Evolutionary conservation across 257 asterid species (phyloP).

Genomic region (Handroanthus guayacan): DNA sequence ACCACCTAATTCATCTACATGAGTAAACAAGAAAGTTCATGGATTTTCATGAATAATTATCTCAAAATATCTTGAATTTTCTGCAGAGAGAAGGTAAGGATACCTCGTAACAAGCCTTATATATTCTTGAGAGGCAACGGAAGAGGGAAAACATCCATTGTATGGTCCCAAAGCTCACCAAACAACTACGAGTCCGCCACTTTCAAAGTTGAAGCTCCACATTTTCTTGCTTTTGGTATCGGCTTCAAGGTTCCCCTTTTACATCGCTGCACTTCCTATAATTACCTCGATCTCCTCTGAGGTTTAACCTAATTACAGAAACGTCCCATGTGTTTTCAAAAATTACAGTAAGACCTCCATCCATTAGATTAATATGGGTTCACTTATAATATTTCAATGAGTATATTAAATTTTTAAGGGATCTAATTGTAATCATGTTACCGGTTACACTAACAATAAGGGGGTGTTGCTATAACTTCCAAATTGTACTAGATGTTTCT

Average conservation of each 20-base stretch:
- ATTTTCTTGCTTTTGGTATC: conserved; percentile 83
- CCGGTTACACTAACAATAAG: no score
- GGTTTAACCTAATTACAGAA: no score
- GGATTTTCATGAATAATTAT: background rate
- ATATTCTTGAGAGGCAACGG: conserved; percentile 87
- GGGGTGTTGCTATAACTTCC: no score
- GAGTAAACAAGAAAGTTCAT: background rate
- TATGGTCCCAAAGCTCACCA: conserved; percentile 62
- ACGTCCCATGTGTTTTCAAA: no score
- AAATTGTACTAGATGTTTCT: no score
- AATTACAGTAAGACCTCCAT: no score
- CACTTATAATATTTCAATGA: no score
- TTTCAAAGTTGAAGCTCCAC: conserved; percentile 68
- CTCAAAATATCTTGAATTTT: background rate
- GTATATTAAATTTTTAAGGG: no score
- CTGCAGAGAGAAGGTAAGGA: conserved; percentile 70
- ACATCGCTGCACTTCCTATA: background rate
- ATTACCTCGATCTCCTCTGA: background rate
- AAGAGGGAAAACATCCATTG: conserved; percentile 63
- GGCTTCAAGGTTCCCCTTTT: conserved; percentile 66
- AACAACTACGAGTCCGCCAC: conserved; percentile 61
- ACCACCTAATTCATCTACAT: background rate
- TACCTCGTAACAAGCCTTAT: conserved; percentile 66
- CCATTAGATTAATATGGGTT: no score
- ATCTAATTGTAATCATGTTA: no score